These are phyloP conservation scores for Backusella australiensis DNA, from an alignment of 192 early-diverging fungal genomes.

Conservation along the genomic window DNA sequence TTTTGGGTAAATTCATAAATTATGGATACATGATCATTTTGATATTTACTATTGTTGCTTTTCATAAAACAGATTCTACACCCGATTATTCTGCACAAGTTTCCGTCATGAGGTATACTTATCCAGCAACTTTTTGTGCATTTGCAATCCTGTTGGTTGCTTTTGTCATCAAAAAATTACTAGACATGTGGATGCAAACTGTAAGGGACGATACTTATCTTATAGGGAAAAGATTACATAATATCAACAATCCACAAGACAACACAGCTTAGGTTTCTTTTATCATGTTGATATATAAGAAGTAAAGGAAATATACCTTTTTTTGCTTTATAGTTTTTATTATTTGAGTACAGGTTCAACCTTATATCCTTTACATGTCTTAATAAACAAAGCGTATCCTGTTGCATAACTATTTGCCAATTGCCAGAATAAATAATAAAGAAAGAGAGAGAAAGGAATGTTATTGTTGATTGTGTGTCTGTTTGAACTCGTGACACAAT, in stretches of 20 bases:
- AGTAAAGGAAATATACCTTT: not conserved
- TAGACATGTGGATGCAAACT: conserved; percentile 71
- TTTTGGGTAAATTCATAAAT: conserved; percentile 24
- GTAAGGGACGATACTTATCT: conserved; percentile 85
- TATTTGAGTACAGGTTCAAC: not conserved
- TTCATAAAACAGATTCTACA: not conserved
- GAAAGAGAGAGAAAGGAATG: not conserved
- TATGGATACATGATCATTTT: not conserved
- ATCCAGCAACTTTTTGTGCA: conserved; percentile 42
- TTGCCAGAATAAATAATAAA: not conserved
- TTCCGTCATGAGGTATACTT: conserved; percentile 16
- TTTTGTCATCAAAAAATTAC: conserved; percentile 30
- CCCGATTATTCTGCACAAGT: not conserved
- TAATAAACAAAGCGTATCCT: not conserved
- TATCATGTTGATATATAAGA: not conserved
- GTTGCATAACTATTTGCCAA: not conserved
- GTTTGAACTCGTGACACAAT: not conserved
- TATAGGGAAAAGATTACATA: conserved; percentile 83
- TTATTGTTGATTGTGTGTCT: not conserved
- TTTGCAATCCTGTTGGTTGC: conserved; percentile 23
- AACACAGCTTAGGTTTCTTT: not conserved
- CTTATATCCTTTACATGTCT: not conserved
- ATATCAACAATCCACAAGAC: conserved; percentile 44
- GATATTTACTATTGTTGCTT: not conserved
- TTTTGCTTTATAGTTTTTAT: not conserved